These are phyloP conservation scores for Tylopilus plumbeoviolaceoides DNA, from an alignment of 768 basidiomycete genomes.

Conservation along the genomic window DNA sequence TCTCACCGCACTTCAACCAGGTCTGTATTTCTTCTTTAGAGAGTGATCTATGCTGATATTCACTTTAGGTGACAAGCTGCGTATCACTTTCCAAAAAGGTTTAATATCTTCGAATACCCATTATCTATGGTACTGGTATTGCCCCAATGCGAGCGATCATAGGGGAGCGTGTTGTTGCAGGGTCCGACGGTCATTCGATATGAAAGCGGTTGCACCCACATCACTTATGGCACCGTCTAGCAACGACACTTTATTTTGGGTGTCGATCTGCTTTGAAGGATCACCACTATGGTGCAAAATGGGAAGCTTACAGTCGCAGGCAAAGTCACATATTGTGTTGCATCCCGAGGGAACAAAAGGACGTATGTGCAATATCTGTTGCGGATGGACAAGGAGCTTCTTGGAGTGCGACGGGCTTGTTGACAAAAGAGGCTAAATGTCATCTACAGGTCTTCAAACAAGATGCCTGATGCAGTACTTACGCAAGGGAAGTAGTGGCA, in stretches of 20 bases:
- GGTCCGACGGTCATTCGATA: too few species aligned
- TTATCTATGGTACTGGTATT: too few species aligned
- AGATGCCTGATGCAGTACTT: slow-evolving; percentile 92
- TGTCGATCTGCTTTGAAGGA: slow-evolving; percentile 79
- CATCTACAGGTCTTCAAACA: slow-evolving; percentile 76
- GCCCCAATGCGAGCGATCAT: too few species aligned
- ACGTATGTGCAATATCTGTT: slow-evolving; percentile 89
- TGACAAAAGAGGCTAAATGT: slow-evolving; percentile 60
- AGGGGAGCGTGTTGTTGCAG: too few species aligned
- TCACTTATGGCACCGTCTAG: slow-evolving; percentile 31
- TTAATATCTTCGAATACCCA: too few species aligned
- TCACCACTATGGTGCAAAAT: slow-evolving; percentile 74
- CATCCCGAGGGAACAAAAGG: slow-evolving; percentile 64
- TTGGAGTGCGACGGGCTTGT: slow-evolving; percentile 62
- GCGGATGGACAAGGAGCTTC: slow-evolving; percentile 57
- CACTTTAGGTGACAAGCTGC: slow-evolving; percentile 51
- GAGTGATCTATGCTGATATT: too few species aligned
- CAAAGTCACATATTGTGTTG: slow-evolving; percentile 59
- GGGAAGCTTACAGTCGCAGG: slow-evolving; percentile 45
- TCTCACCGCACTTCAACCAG: slow-evolving; percentile 56
- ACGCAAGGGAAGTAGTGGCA: slow-evolving; percentile 54
- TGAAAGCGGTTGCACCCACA: too few species aligned
- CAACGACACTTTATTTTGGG: slow-evolving; percentile 87
- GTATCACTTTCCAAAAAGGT: slow-evolving; percentile 53
- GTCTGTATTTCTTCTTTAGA: slow-evolving; percentile 34